Conservation (phyloP, 257 asterid species). For the Fraxinus quadrangulata region DNA sequence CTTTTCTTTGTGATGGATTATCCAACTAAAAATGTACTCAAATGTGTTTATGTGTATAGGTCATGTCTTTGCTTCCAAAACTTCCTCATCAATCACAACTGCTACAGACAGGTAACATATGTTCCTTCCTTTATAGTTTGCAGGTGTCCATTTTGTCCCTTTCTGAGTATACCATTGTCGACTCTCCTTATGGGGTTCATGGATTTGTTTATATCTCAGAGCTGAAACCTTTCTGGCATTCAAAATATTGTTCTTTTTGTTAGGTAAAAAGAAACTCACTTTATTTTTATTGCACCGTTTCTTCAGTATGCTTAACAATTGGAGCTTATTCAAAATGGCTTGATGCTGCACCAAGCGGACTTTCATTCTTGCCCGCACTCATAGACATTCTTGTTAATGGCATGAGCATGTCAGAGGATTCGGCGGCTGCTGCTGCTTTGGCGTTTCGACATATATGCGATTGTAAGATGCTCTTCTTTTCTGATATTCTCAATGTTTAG, state of each 20-base stretch:
- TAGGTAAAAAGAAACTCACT: conserved; percentile 16
- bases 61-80: conserved; percentile 84
- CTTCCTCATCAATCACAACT: conserved; percentile 94
- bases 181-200: conserved; percentile 16
- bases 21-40: conserved; percentile 14
- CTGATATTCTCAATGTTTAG: conserved; percentile 11
- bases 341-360: conserved; percentile 76
- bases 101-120: conserved; percentile 82
- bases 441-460: conserved; percentile 93
- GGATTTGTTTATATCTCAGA: conserved; percentile 11
- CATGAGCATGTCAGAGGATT: conserved; percentile 90
- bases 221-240: not conserved
- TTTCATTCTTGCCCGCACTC: conserved; percentile 83
- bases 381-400: conserved; percentile 91
- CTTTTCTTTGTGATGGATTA: conserved; percentile 4
- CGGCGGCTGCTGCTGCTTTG: conserved; percentile 95
- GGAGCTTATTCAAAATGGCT: conserved; percentile 99
- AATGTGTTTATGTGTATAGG: conserved; percentile 43
- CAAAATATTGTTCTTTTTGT: conserved; percentile 16
- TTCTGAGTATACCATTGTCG: conserved; percentile 14
- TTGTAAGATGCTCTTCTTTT: conserved; percentile 46
- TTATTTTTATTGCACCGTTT: conserved; percentile 21
- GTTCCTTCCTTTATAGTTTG: conserved; percentile 22
- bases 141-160: conserved; percentile 1
- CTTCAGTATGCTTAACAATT: conserved; percentile 72